Percentiles rank a stretch among this genome's conserved stretches.
Conservation (phyloP, 441 rosid species). For the Croton setiger region DNA sequence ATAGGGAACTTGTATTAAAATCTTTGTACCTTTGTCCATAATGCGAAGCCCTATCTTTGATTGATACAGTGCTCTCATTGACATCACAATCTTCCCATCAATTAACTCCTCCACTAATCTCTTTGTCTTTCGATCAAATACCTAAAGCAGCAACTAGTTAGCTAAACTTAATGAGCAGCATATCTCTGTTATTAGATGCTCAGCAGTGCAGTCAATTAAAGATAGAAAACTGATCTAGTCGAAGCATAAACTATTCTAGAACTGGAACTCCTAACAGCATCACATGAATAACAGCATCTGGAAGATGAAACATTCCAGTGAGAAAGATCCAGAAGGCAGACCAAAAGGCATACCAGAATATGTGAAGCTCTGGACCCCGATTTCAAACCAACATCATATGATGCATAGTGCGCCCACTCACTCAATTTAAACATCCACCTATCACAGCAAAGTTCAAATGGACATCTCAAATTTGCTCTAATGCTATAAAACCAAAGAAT, state of each 20-base stretch:
- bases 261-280: conserved; percentile 1
- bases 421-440: conserved; percentile 96
- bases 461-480: conserved; percentile 4
- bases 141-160: conserved; percentile 45
- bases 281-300: conserved; percentile 4
- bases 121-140: conserved; percentile 73
- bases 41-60: conserved; percentile 86
- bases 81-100: conserved; percentile 76
- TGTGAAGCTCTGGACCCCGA: conserved; percentile 86
- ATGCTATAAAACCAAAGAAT: conserved; percentile 7
- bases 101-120: conserved; percentile 92
- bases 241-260: not conserved
- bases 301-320: not conserved
- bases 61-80: conserved; percentile 95
- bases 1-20: not conserved
- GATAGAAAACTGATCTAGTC: not conserved
- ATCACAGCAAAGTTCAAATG: conserved; percentile 15
- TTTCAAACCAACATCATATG: conserved; percentile 81
- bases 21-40: conserved; percentile 68
- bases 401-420: conserved; percentile 89
- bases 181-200: not conserved
- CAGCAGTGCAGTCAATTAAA: not conserved
- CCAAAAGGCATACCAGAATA: conserved; percentile 58
- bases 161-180: conserved; percentile 16
- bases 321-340: conserved; percentile 4